These are phyloP conservation scores for Mycena indigotica DNA, from an alignment of 768 basidiomycete genomes.

Conservation along the genomic window DNA sequence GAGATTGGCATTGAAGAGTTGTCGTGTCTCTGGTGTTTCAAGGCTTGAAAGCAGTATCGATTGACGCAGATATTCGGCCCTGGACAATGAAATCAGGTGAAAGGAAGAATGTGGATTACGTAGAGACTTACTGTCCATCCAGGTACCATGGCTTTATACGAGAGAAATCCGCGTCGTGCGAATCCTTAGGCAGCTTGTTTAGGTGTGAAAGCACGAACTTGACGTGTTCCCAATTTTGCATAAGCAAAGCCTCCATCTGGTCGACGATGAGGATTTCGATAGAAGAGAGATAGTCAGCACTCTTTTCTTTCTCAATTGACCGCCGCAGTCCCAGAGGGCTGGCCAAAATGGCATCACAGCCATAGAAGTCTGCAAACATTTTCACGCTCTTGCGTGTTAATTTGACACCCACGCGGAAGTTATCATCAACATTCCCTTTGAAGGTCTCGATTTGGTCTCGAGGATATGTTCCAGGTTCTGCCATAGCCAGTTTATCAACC, in stretches of 20 bases:
- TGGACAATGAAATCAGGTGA: neutral
- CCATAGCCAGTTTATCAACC: slow-evolving; percentile 76
- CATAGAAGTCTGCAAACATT: slow-evolving; percentile 88
- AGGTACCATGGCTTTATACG: slow-evolving; percentile 98
- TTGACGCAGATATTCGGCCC: slow-evolving; percentile 86
- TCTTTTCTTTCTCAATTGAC: slow-evolving; percentile 92
- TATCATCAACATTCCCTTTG: slow-evolving; percentile 96
- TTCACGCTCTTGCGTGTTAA: slow-evolving; percentile 90
- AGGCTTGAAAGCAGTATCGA: slow-evolving; percentile 84
- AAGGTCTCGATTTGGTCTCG: slow-evolving; percentile 91
- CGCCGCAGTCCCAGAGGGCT: slow-evolving; percentile 91
- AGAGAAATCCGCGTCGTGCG: slow-evolving; percentile 93
- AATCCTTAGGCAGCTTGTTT: slow-evolving; percentile 90
- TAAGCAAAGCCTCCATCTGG: slow-evolving; percentile 87
- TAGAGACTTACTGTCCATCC: slow-evolving; percentile 73
- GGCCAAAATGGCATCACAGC: slow-evolving; percentile 88
- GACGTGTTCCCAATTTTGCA: slow-evolving; percentile 99
- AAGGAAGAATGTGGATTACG: slow-evolving; percentile 30
- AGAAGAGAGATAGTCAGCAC: slow-evolving; percentile 88
- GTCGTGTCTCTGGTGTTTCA: slow-evolving; percentile 86
- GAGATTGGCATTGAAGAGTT: slow-evolving; percentile 72
- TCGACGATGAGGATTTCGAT: slow-evolving; percentile 92
- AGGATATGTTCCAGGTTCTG: slow-evolving; percentile 78
- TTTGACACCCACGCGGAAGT: slow-evolving; percentile 90
- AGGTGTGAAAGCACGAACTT: slow-evolving; percentile 88